phyloP scores from a whole-genome alignment of 2,329 filamentous ascomycete genomes.

The Ambrosiella beaveri region DNA sequence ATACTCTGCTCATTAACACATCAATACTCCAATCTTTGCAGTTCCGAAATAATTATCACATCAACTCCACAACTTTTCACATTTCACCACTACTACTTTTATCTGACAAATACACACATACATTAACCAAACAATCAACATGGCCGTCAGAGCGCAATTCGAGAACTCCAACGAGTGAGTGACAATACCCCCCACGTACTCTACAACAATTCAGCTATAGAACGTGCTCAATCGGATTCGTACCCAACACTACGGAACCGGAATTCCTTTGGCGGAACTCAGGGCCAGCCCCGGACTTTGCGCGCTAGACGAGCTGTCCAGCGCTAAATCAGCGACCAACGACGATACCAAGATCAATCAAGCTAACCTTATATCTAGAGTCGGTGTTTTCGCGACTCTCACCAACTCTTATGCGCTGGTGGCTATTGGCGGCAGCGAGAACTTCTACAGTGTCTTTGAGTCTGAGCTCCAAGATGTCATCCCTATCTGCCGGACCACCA shows the following conservation, averaged over 20 bases:
- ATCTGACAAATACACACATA: background rate
- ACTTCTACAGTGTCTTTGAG: constrained; percentile 99
- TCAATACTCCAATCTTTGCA: too few species aligned
- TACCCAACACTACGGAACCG: too few species aligned
- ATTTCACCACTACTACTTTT: background rate
- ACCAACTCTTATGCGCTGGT: constrained; percentile 96
- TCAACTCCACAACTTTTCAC: background rate
- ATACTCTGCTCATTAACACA: too few species aligned
- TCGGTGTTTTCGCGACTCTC: constrained; percentile 90
- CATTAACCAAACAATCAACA: constrained; percentile 21
- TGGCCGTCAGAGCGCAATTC: constrained; percentile 59
- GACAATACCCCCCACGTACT: background rate
- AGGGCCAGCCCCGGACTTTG: too few species aligned
- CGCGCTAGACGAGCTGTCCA: too few species aligned
- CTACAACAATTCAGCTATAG: background rate
- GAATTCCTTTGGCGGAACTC: too few species aligned
- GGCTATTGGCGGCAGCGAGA: constrained; percentile 86
- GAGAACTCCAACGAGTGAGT: constrained; percentile 83
- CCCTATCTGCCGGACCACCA: constrained; percentile 90
- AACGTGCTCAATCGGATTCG: too few species aligned
- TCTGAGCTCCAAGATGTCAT: constrained; percentile 94
- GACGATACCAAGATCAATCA: background rate
- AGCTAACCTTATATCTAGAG: constrained; percentile 34
- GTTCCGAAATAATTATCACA: too few species aligned
- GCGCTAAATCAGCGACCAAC: too few species aligned